These are phyloP conservation scores for Dactylella cylindrospora DNA, from an alignment of 2,329 filamentous ascomycete species.

Conservation along the genomic window DNA sequence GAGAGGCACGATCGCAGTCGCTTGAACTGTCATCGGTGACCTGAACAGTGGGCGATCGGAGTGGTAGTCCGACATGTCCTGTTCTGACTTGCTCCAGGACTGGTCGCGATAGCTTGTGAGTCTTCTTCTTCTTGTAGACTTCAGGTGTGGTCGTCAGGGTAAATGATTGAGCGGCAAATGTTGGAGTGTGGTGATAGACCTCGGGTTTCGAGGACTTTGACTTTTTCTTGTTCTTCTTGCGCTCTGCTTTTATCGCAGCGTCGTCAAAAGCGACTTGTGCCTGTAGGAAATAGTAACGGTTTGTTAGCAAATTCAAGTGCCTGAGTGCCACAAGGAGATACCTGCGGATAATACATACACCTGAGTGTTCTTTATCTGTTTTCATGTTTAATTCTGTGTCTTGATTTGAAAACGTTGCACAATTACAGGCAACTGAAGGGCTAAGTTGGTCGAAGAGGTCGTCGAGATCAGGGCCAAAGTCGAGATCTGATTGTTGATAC, in stretches of 20 bases:
- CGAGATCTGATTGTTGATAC: constrained; percentile 14
- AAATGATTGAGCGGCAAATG: constrained; percentile 36
- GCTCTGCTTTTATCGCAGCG: constrained; percentile 2
- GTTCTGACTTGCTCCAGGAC: constrained; percentile 16
- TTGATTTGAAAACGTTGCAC: neutral
- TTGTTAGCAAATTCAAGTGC: constrained; percentile 5
- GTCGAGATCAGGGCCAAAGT: constrained; percentile 25
- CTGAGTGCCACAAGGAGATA: constrained; percentile 1
- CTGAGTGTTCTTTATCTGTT: constrained; percentile 3
- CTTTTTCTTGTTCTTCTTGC: constrained; percentile 22
- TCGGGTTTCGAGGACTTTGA: constrained; percentile 19
- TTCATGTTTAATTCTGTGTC: constrained; percentile 8
- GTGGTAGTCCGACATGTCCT: constrained; percentile 4
- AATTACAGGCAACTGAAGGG: constrained; percentile 19
- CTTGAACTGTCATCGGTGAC: constrained; percentile 24
- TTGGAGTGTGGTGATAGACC: constrained; percentile 31
- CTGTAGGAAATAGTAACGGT: constrained; percentile 6
- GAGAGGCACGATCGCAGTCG: constrained; percentile 31
- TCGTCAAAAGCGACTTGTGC: constrained; percentile 7
- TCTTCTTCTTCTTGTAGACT: constrained; percentile 19
- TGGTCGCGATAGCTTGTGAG: constrained; percentile 21
- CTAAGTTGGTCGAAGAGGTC: constrained; percentile 34
- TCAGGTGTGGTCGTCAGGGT: constrained; percentile 37
- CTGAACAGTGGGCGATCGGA: constrained; percentile 18
- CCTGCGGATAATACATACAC: constrained; percentile 7